A percentile compares a stretch with the other conserved stretches of the same genome.
These are phyloP conservation scores for Kluyveromyces sp. DNA, from an alignment of 1,139 yeast genomes.

Conservation along the genomic window DNA sequence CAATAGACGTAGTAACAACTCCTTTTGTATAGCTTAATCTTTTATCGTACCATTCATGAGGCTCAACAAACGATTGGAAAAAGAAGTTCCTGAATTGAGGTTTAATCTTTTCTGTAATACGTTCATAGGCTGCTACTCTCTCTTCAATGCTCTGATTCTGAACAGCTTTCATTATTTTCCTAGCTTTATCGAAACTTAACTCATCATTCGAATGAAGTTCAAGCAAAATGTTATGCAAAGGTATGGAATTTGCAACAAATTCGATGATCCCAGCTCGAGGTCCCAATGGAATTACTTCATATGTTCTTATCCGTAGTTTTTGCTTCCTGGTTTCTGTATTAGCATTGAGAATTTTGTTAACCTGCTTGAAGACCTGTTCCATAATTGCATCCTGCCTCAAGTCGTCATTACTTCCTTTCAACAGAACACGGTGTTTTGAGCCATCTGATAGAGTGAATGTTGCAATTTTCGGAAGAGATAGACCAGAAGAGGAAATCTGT, in stretches of 20 bases:
- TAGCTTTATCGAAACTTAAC: constrained; percentile 48
- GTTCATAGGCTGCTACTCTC: constrained; percentile 43
- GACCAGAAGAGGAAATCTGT: constrained; percentile 65
- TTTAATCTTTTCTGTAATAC: constrained; percentile 43
- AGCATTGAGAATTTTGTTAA: constrained; percentile 55
- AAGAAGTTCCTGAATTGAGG: constrained; percentile 73
- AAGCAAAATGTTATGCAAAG: constrained; percentile 60
- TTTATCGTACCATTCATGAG: constrained; percentile 67
- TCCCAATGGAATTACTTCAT: constrained; percentile 85
- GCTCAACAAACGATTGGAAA: constrained; percentile 54
- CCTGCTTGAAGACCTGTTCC: constrained; percentile 94
- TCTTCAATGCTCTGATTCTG: constrained; percentile 41
- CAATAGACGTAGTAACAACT: constrained; percentile 75
- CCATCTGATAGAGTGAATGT: constrained; percentile 54
- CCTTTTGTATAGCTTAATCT: constrained; percentile 67
- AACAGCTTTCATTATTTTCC: constrained; percentile 54
- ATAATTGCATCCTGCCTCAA: constrained; percentile 91
- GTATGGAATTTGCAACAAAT: constrained; percentile 70
- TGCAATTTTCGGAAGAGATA: constrained; percentile 79
- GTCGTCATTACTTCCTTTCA: constrained; percentile 88
- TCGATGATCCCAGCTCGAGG: constrained; percentile 85
- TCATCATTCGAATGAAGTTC: constrained; percentile 51
- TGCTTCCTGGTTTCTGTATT: constrained; percentile 53
- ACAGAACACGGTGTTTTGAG: constrained; percentile 43
- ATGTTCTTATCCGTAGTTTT: constrained; percentile 62